phyloP scores from a whole-genome alignment of 2,329 filamentous ascomycete species.

The Claviceps purpurea region DNA sequence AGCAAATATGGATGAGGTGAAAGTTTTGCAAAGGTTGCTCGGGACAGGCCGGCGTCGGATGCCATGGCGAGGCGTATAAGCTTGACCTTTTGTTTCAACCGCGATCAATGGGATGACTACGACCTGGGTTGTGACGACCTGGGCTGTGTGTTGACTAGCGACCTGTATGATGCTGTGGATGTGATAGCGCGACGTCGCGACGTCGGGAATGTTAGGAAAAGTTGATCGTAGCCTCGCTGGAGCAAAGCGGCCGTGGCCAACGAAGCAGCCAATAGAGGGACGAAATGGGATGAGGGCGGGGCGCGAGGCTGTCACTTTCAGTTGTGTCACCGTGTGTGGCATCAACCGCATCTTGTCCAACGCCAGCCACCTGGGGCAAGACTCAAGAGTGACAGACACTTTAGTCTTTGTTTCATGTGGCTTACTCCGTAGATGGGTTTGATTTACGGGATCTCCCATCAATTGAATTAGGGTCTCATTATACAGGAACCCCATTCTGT shows the following conservation, averaged over 20 bases:
- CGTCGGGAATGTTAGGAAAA: not conserved
- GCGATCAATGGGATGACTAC: no score
- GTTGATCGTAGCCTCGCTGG: constrained; percentile 3
- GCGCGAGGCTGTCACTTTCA: constrained; percentile 1
- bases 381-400: no score
- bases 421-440: no score
- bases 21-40: constrained; percentile 75
- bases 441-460: no score
- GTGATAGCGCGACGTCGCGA: not conserved
- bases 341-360: no score
- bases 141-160: not conserved
- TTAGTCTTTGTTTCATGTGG: no score
- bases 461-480: no score
- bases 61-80: constrained; percentile 13
- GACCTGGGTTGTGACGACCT: not conserved
- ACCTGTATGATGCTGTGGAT: not conserved
- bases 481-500: no score
- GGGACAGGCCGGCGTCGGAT: constrained; percentile 28
- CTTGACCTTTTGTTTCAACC: no score
- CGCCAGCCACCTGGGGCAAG: no score
- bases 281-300: not conserved
- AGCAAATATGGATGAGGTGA: constrained; percentile 82
- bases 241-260: not conserved
- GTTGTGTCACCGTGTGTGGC: no score
- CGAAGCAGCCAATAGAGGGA: not conserved